These are phyloP conservation scores for Porogramme epimiltina DNA, from an alignment of 1,284 basidiomycete species.

Conservation along the genomic window DNA sequence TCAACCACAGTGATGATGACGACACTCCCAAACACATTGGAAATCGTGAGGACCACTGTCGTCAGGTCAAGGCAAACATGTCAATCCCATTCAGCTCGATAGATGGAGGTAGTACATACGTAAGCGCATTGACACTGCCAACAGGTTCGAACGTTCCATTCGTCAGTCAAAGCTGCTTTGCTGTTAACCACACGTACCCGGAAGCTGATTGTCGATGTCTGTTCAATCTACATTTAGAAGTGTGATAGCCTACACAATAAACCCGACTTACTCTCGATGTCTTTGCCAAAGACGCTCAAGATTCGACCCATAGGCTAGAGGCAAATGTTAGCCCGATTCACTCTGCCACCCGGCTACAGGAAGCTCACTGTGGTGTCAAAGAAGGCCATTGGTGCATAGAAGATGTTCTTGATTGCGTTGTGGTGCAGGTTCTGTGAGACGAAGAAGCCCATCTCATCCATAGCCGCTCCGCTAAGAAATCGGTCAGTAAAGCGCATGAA, in stretches of 20 bases:
- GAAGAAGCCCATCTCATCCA: constrained; percentile 58
- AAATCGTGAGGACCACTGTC: constrained; percentile 50
- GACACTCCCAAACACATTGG: constrained; percentile 58
- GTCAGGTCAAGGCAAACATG: neutral
- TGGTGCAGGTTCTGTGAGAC: constrained; percentile 65
- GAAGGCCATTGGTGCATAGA: constrained; percentile 71
- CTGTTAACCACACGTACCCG: constrained; percentile 39
- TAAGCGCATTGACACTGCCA: constrained; percentile 63
- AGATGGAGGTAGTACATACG: constrained; percentile 37
- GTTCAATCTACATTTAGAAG: neutral
- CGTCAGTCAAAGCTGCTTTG: neutral
- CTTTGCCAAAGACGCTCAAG: constrained; percentile 65
- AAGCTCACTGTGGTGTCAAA: constrained; percentile 64
- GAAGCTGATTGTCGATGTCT: constrained; percentile 64
- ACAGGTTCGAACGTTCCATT: neutral
- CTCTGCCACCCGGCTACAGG: neutral
- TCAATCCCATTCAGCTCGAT: neutral
- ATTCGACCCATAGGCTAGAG: constrained; percentile 63
- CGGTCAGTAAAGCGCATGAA: too few species aligned
- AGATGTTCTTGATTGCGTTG: constrained; percentile 54
- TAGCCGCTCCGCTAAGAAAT: constrained; percentile 52
- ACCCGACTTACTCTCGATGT: constrained; percentile 53
- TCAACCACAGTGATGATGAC: constrained; percentile 70
- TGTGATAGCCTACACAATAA: neutral
- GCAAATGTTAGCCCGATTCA: neutral